These are phyloP conservation scores for Hypoxylon trugodes DNA, from an alignment of 495 filamentous ascomycete genomes.

Conservation along the genomic window DNA sequence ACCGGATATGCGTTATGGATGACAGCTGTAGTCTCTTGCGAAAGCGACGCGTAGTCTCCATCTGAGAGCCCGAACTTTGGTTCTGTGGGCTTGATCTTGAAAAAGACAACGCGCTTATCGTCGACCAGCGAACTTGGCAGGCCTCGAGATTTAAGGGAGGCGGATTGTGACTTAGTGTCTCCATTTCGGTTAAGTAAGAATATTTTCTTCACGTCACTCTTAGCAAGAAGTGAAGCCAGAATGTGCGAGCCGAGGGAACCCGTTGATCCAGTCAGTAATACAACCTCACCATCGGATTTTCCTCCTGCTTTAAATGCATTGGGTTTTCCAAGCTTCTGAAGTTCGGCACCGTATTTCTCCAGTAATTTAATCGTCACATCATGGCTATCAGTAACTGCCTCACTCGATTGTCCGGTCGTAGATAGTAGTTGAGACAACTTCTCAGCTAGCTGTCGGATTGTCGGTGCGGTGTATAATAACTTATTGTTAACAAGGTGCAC, in stretches of 20 bases:
- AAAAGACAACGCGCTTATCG: background rate
- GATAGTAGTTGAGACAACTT: background rate
- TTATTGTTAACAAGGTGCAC: background rate
- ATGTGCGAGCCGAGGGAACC: background rate
- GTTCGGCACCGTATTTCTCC: background rate
- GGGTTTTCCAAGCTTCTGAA: background rate
- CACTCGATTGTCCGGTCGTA: background rate
- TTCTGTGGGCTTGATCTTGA: background rate
- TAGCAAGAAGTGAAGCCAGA: background rate
- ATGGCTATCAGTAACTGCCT: background rate
- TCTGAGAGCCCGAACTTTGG: background rate
- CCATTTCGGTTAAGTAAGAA: background rate
- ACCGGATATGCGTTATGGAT: background rate
- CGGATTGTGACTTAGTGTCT: background rate
- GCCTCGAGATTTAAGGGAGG: background rate
- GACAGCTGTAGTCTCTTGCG: background rate
- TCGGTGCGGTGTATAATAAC: background rate
- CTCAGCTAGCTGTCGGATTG: background rate
- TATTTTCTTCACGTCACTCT: background rate
- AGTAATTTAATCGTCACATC: background rate
- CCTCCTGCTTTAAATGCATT: background rate
- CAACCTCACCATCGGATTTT: background rate
- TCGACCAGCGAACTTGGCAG: background rate
- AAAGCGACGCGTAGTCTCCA: background rate
- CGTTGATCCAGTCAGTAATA: background rate